Base-by-base conservation (phyloP, 2,329 filamentous ascomycete species). In the Pseudogymnoascus sp. region DNA sequence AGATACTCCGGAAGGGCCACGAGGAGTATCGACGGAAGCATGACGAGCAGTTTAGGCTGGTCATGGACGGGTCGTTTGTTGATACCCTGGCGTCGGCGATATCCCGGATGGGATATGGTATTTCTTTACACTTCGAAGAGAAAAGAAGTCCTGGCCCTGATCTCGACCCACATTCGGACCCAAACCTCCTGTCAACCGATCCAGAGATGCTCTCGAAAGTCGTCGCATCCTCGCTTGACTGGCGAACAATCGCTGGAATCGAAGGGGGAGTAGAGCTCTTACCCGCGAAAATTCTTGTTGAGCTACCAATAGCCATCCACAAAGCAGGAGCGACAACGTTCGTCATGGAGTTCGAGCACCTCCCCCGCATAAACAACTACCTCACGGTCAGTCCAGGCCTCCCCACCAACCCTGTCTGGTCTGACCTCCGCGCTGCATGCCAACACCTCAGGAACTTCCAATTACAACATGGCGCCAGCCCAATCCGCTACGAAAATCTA, bases 291-390 rank as follows among this genome's bases (percentile, higher is more conserved):
- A 40, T 61, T 11, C 59, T 42, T 15, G 42, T 9, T 9, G 59
- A 29, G 59, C 19, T 61, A 23, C 59, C 59, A 29, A 61, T 38
- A 4, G 59, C 59, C 59, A 61, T 61, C 35, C 15, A 61, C 35
- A 37, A 40, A 40, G n/a, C 59, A 17, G 59, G 35, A 2, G 17
- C 33, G 11, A 23, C 11, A 17, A 15, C n/a, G n/a, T n/a, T n/a
- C n/a, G n/a, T n/a, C n/a, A n/a, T n/a, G n/a, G n/a, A n/a, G n/a
- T n/a, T n/a, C n/a, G n/a, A n/a, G n/a, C n/a, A n/a, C n/a, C n/a
- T 42, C n/a, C 11, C 5, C 33, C 11, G 10, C 9, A 38, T 61
- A 42, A 7, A 37, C 2, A 42, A 40, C 10, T 61, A 61, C 35
- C 26, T 35, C n/a, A 26, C 13, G 59, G 6, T 61, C 2, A 11